phyloP scores from a whole-genome alignment of 148 eudicot species.

The Rhododendron molle region DNA sequence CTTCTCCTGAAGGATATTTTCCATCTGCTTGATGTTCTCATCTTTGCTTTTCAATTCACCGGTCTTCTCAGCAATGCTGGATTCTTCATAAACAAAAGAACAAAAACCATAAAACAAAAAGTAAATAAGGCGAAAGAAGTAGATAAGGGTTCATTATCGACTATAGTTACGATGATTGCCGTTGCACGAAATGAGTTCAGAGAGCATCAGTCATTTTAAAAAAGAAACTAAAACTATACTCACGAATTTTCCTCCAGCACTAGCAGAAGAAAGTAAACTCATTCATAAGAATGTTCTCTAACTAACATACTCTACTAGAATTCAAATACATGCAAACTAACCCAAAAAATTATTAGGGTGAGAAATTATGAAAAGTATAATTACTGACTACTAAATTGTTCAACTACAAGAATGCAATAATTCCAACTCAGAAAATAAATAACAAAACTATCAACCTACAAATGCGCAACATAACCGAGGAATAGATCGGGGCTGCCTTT shows the following conservation, averaged over 20 bases:
- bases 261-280: background rate
- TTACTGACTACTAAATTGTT: background rate
- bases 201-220: background rate
- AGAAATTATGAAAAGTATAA: background rate
- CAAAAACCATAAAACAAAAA: background rate
- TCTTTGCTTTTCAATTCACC: constrained; percentile 38
- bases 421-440: background rate
- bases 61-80: constrained; percentile 42
- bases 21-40: constrained; percentile 39
- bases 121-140: background rate
- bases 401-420: background rate
- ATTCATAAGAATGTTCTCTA: background rate
- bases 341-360: background rate
- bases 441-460: background rate
- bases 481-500: background rate
- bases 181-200: background rate
- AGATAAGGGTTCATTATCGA: background rate
- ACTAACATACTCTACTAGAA: background rate
- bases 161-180: background rate
- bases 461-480: background rate
- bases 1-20: constrained; percentile 43
- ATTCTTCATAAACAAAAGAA: constrained; percentile 24
- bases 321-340: background rate
- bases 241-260: background rate
- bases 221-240: background rate